Conservation (phyloP, 139 green algal genomes). For the Closterium sp. region DNA sequence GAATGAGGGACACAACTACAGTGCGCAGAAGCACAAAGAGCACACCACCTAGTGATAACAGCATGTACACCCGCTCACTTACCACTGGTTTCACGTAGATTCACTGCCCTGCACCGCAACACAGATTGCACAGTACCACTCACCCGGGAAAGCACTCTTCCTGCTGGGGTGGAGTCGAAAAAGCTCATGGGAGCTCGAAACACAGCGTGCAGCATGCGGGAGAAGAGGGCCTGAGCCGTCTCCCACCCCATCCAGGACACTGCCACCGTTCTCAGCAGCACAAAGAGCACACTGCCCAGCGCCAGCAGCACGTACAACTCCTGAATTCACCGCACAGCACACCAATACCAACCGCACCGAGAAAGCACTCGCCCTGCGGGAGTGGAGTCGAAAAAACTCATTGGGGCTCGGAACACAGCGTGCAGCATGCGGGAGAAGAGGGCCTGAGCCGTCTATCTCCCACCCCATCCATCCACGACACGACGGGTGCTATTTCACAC, state of each 20-base stretch:
- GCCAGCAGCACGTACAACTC: constrained; percentile 34
- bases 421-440: neutral
- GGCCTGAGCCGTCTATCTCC: neutral
- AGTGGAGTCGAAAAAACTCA: too few relatives aligned
- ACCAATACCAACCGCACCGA: too few relatives aligned
- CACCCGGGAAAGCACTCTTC: too few relatives aligned
- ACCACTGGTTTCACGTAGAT: too few relatives aligned
- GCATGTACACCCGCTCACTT: constrained; percentile 18
- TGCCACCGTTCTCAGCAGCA: constrained; percentile 20
- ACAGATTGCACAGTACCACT: neutral
- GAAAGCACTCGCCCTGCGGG: too few relatives aligned
- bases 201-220: constrained; percentile 4
- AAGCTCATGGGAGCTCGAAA: too few relatives aligned
- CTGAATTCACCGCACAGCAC: too few relatives aligned
- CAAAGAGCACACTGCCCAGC: constrained; percentile 35
- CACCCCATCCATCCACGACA: neutral
- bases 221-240: constrained; percentile 31
- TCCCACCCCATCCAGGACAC: constrained; percentile 16
- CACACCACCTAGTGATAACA: constrained; percentile 6
- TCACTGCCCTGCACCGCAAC: too few relatives aligned
- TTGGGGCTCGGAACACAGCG: neutral
- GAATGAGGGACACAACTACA: neutral
- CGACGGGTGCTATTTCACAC: neutral
- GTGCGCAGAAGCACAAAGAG: constrained; percentile 42
- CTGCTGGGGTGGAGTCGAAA: too few relatives aligned